Evolutionary conservation across 2,329 filamentous ascomycete species (phyloP), one percentile per base, ranked within the genome.

Genomic region (Cytospora piceae): DNA sequence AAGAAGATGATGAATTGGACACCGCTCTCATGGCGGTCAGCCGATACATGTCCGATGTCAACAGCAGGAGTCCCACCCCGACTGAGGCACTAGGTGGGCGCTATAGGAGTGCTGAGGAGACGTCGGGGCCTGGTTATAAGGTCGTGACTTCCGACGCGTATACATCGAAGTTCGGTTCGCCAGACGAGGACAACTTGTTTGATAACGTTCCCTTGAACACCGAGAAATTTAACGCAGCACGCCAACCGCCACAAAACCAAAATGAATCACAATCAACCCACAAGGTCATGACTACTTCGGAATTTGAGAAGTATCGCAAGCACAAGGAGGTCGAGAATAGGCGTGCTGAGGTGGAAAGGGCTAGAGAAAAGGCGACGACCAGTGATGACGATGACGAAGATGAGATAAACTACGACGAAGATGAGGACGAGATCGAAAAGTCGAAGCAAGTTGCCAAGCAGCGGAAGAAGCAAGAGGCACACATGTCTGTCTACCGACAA

Each of bases 201-300:
- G 83, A 85, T 65, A 81, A 77, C 29, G 64, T 68, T 27, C 66
- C 66, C 20, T 22, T 68, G 27, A 81, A 77, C 42, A 73, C 74
- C 15, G 75, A 78, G 46, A 79, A 78, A 66, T 75, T 75, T 58
- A 69, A 69, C 24, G 72, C 73, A 14, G 77, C 72, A 60, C 76
- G 73, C 57, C 72, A 74, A 9, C 80, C 74, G 61, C 76, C 80
- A 2, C 39, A 54, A n/a, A 60, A 54, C 58, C 22, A 49, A 14
- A 51, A 39, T 17, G 58, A 66, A 22, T 49, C 51, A 2, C 55
- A 58, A n/a, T 77, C 83, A 11, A 80, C 82, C 24, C 90, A 86
- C 74, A 95, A 95, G 76, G 90, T 95, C 68, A 96, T 97, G 92
- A 97, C 93, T 1, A 90, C 90, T 0, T 91, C 89, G 14, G 88